Conservation (phyloP, 2,329 filamentous ascomycete genomes). For the Ampelomyces quisqualis region DNA sequence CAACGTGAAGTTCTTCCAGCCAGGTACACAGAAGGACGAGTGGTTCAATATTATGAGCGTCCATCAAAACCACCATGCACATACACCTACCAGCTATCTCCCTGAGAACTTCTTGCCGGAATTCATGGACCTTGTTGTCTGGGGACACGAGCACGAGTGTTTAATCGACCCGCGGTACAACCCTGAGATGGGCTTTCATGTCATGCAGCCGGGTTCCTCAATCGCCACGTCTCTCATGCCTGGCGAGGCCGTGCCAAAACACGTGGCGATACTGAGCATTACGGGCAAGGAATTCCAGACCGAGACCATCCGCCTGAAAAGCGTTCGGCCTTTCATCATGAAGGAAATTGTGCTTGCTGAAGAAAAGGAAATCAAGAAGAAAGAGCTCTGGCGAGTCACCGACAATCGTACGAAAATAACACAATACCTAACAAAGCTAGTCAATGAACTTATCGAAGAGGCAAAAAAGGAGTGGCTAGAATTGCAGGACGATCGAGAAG, state of each 20-base stretch:
- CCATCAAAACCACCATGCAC: constrained; percentile 92
- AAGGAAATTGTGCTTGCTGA: constrained; percentile 75
- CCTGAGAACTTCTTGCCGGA: constrained; percentile 90
- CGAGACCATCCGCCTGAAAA: constrained; percentile 80
- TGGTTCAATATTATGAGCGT: constrained; percentile 97
- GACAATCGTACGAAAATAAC: constrained; percentile 84
- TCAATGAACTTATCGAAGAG: constrained; percentile 84
- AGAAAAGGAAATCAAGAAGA: constrained; percentile 73
- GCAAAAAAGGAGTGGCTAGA: constrained; percentile 79
- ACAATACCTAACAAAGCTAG: constrained; percentile 69
- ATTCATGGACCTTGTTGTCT: constrained; percentile 88
- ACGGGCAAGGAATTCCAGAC: constrained; percentile 79
- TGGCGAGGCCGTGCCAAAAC: constrained; percentile 87
- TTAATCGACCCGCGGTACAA: constrained; percentile 82
- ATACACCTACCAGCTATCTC: constrained; percentile 89
- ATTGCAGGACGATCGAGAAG: constrained; percentile 59
- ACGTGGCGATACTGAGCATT: constrained; percentile 82
- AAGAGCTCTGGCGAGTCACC: constrained; percentile 73
- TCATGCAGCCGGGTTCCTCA: constrained; percentile 97
- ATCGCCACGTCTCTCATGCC: constrained; percentile 89
- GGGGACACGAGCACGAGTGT: constrained; percentile 98
- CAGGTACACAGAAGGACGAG: constrained; percentile 74
- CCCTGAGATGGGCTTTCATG: constrained; percentile 84
- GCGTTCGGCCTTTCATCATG: constrained; percentile 87
- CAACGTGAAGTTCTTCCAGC: constrained; percentile 91